These are phyloP conservation scores for Uromyces viciae-fabae DNA, from an alignment of 1,284 basidiomycete genomes.

Conservation along the genomic window DNA sequence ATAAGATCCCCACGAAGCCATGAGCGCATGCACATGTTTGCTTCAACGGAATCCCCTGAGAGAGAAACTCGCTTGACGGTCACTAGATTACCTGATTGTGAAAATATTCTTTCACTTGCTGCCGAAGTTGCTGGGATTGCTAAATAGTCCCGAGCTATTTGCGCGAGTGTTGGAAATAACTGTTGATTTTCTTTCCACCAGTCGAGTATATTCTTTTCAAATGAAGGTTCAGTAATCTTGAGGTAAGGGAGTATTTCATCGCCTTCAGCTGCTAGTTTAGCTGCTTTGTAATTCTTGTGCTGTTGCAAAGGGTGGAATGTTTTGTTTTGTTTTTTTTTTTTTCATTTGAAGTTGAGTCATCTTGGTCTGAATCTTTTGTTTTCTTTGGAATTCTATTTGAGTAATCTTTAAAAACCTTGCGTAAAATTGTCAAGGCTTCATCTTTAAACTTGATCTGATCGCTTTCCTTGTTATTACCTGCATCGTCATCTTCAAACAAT, in stretches of 20 bases:
- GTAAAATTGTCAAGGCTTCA: neutral
- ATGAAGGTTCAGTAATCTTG: neutral
- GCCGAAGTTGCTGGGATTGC: neutral
- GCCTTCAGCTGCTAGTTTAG: neutral
- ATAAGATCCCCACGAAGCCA: neutral
- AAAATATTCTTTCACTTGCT: neutral
- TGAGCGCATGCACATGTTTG: neutral
- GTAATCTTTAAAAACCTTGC: neutral
- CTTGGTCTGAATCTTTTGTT: neutral
- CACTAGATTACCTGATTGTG: neutral
- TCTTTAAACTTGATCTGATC: neutral
- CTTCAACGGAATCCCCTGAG: neutral
- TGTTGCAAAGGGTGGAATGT: neutral
- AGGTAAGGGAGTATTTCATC: neutral
- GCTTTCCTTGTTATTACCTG: neutral
- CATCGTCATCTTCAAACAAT: neutral
- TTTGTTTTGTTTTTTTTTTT: neutral
- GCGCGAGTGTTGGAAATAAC: neutral
- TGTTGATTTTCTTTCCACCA: neutral
- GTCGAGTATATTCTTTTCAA: neutral
- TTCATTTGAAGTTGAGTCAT: neutral
- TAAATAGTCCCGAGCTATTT: neutral
- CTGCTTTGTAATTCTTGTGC: neutral
- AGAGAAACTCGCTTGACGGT: neutral
- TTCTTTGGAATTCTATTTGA: neutral